Percentiles rank a stretch among this genome's conserved stretches.
These are phyloP conservation scores for Triangularia verruculosa DNA, from an alignment of 2,329 filamentous ascomycete species.

Conservation along the genomic window DNA sequence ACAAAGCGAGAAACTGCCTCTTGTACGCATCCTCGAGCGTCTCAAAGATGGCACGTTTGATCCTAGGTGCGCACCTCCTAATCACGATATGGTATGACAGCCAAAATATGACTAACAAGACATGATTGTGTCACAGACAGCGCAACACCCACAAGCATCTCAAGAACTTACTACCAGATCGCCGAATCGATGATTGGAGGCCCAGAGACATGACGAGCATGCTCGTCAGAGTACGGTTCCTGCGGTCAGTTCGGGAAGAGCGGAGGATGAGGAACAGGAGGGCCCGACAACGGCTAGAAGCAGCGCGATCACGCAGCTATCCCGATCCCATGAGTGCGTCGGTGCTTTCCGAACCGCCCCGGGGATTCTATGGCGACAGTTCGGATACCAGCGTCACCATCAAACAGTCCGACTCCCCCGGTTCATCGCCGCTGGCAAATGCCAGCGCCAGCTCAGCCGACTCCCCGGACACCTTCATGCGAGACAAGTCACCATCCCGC, in stretches of 20 bases:
- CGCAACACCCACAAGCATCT: slow-evolving; percentile 31
- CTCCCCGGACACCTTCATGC: slow-evolving; percentile 10
- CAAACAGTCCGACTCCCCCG: slow-evolving; percentile 23
- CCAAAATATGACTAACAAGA: background rate
- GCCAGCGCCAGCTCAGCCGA: slow-evolving; percentile 18
- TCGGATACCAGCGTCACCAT: slow-evolving; percentile 13
- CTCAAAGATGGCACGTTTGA: slow-evolving; percentile 29
- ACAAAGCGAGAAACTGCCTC: slow-evolving; percentile 29
- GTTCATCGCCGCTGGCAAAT: slow-evolving; percentile 13
- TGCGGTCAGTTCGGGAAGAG: slow-evolving; percentile 27
- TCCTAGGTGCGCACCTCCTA: slow-evolving; percentile 25
- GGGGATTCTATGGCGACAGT: slow-evolving; percentile 5
- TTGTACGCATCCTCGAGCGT: slow-evolving; percentile 28
- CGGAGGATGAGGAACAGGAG: slow-evolving; percentile 24
- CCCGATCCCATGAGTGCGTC: background rate
- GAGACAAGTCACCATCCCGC: slow-evolving; percentile 25
- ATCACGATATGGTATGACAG: background rate
- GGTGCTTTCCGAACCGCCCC: background rate
- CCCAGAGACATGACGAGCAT: slow-evolving; percentile 27
- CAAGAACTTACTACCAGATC: slow-evolving; percentile 28
- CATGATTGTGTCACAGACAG: slow-evolving; percentile 19
- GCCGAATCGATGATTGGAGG: slow-evolving; percentile 30
- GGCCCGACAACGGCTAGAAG: slow-evolving; percentile 17
- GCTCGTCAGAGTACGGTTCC: slow-evolving; percentile 27
- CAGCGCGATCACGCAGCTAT: slow-evolving; percentile 5